These are phyloP conservation scores for Penicillium roqueforti DNA, from an alignment of 495 filamentous ascomycete genomes.

Conservation along the genomic window DNA sequence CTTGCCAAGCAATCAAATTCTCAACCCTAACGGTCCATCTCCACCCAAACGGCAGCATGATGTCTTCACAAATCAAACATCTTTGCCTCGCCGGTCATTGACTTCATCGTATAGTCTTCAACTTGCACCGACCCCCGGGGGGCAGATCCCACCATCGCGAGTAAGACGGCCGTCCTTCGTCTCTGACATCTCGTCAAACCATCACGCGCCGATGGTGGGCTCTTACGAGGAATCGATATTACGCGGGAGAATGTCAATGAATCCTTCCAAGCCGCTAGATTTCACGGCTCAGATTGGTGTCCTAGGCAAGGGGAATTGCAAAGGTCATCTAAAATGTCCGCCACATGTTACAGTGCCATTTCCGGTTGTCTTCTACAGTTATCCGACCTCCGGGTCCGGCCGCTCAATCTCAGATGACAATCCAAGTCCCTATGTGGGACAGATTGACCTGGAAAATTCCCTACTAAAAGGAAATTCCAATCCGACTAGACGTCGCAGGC, in stretches of 20 bases:
- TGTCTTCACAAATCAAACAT: conserved; percentile 60
- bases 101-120: conserved; percentile 57
- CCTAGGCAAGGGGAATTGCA: conserved; percentile 84
- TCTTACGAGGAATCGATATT: conserved; percentile 98
- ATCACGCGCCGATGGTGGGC: conserved; percentile 92
- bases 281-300: conserved; percentile 97
- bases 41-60: conserved; percentile 43
- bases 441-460: conserved; percentile 84
- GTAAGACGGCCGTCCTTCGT: conserved; percentile 67
- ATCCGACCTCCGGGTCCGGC: conserved; percentile 60
- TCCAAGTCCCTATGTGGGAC: conserved; percentile 93
- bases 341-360: conserved; percentile 91
- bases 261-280: conserved; percentile 85
- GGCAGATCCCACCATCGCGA: conserved; percentile 56
- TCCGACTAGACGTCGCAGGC: conserved; percentile 41
- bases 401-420: conserved; percentile 66
- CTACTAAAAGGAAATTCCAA: conserved; percentile 47
- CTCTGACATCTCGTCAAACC: conserved; percentile 70
- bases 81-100: conserved; percentile 70
- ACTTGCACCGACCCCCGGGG: conserved; percentile 44
- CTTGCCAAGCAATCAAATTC: conserved; percentile 20
- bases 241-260: conserved; percentile 93
- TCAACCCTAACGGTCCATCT: conserved; percentile 16
- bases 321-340: conserved; percentile 78
- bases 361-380: conserved; percentile 95